These are phyloP conservation scores for Venturia asperata DNA, from an alignment of 2,329 filamentous ascomycete species.

Conservation along the genomic window DNA sequence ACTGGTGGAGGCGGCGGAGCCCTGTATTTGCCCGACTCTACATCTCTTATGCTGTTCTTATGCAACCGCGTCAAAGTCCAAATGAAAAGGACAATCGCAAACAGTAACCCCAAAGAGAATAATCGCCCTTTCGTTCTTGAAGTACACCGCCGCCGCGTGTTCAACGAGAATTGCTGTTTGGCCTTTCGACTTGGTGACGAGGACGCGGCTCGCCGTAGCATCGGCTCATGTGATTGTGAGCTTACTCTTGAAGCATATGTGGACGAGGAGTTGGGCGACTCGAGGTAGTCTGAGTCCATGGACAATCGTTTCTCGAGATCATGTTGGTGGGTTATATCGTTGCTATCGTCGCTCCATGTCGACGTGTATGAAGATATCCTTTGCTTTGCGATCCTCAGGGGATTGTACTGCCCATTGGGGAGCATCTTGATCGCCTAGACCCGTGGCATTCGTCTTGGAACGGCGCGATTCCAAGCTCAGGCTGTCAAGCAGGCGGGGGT, in stretches of 20 bases:
- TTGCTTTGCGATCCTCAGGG: conserved; percentile 15
- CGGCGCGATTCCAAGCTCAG: neutral
- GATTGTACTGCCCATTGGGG: conserved; percentile 9
- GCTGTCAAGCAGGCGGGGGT: neutral
- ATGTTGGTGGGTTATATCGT: conserved; percentile 3
- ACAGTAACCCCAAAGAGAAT: conserved; percentile 64
- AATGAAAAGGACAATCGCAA: conserved; percentile 68
- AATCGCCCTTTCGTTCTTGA: conserved; percentile 60
- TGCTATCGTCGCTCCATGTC: conserved; percentile 9
- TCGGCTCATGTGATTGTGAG: conserved; percentile 34
- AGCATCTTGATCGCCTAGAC: conserved; percentile 13
- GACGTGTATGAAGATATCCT: conserved; percentile 17
- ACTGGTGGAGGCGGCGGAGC: conserved; percentile 56
- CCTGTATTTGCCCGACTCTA: conserved; percentile 53
- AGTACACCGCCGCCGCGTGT: conserved; percentile 1
- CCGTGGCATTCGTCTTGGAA: conserved; percentile 1
- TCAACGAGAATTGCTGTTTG: conserved; percentile 5
- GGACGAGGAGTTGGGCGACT: conserved; percentile 38
- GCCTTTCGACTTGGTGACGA: conserved; percentile 25
- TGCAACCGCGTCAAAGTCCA: conserved; percentile 67
- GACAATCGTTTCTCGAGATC: conserved; percentile 15
- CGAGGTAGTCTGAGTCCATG: conserved; percentile 30
- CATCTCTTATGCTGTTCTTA: conserved; percentile 55
- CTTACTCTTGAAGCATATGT: conserved; percentile 50
- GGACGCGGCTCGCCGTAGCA: conserved; percentile 32